These are phyloP conservation scores for Cylindrodendrum hubeiense DNA, from an alignment of 2,329 filamentous ascomycete genomes.

Conservation along the genomic window DNA sequence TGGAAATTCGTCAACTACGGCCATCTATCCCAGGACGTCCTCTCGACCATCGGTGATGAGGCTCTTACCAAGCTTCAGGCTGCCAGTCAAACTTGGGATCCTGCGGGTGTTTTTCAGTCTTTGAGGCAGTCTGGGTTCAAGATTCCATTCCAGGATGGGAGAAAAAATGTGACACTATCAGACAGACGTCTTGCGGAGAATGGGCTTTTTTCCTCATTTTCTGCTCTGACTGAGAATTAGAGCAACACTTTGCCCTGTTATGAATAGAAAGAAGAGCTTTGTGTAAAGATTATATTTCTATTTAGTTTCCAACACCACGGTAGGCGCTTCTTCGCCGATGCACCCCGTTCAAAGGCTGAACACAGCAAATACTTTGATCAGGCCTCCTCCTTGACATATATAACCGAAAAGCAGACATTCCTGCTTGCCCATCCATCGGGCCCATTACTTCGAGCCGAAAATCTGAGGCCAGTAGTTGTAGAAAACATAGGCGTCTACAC, in stretches of 20 bases:
- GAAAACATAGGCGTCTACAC: slow-evolving; percentile 42
- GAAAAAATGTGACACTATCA: not conserved
- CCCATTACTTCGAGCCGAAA: slow-evolving; percentile 24
- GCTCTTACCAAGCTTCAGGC: slow-evolving; percentile 50
- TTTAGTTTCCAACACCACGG: not conserved
- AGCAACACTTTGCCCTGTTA: too few relatives aligned
- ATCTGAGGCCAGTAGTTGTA: slow-evolving; percentile 45
- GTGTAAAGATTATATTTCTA: too few relatives aligned
- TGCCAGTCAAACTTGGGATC: slow-evolving; percentile 53
- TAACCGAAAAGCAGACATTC: not conserved
- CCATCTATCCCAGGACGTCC: slow-evolving; percentile 51
- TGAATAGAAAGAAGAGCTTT: too few relatives aligned
- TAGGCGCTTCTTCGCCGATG: not conserved
- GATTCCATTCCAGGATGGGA: slow-evolving; percentile 37
- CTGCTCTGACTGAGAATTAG: not conserved
- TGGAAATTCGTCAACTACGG: slow-evolving; percentile 61
- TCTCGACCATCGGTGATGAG: slow-evolving; percentile 53
- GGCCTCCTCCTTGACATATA: not conserved
- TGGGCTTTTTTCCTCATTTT: not conserved
- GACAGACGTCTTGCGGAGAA: not conserved
- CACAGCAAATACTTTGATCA: not conserved
- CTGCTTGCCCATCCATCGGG: not conserved
- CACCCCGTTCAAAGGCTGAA: not conserved
- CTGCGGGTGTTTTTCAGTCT: slow-evolving; percentile 53
- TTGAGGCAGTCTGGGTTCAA: slow-evolving; percentile 49